Conservation (phyloP, 2,329 filamentous ascomycete genomes). For the Chrysosporium queenslandicum region DNA sequence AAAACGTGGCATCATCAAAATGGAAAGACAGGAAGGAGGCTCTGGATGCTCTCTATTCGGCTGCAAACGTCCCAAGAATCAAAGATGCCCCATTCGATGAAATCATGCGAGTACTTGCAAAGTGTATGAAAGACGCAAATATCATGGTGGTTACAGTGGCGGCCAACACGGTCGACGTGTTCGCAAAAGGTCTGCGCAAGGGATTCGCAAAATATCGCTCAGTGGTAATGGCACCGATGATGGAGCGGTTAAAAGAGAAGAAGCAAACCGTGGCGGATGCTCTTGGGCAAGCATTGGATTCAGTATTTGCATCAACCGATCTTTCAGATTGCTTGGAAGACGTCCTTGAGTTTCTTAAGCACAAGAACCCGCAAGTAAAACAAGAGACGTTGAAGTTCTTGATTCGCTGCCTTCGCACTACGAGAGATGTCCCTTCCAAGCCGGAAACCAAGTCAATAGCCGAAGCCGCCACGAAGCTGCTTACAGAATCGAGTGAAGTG, state of each 20-base stretch:
- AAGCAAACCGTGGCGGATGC: constrained; percentile 83
- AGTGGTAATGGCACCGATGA: constrained; percentile 73
- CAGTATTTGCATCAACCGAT: constrained; percentile 54
- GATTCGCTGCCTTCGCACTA: constrained; percentile 75
- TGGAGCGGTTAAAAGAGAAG: constrained; percentile 96
- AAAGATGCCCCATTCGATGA: constrained; percentile 86
- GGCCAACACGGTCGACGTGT: constrained; percentile 79
- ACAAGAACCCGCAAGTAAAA: constrained; percentile 98
- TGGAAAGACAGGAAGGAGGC: constrained; percentile 98
- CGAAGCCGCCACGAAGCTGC: constrained; percentile 78
- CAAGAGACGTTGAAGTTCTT: constrained; percentile 90
- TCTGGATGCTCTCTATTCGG: constrained; percentile 66
- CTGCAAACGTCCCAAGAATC: constrained; percentile 76
- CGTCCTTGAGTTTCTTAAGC: constrained; percentile 68
- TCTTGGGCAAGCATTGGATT: constrained; percentile 72
- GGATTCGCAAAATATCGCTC: constrained; percentile 71
- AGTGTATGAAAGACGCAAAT: constrained; percentile 98
- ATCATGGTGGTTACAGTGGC: constrained; percentile 88
- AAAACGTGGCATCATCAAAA: constrained; percentile 78
- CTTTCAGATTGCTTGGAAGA: constrained; percentile 86
- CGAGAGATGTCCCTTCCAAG: constrained; percentile 71
- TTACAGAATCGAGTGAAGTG: constrained; percentile 78
- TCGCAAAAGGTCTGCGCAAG: constrained; percentile 75
- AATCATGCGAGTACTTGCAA: constrained; percentile 71
- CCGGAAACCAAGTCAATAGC: constrained; percentile 74